These are phyloP conservation scores for Rhizopus sp. DNA, from an alignment of 371 early-diverging fungal genomes.

Conservation along the genomic window DNA sequence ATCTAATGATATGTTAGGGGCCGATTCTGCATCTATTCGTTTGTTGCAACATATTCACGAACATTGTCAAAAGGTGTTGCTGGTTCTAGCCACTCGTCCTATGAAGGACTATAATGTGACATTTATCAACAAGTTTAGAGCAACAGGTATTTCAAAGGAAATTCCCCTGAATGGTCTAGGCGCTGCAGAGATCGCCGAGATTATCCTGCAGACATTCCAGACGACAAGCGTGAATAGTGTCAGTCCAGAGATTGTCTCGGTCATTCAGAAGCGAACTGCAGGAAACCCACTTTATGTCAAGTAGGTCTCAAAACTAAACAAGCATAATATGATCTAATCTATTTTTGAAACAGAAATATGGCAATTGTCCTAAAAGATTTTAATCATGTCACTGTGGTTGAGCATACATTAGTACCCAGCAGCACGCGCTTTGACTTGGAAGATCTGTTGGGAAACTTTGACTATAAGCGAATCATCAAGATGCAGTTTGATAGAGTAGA, in stretches of 20 bases:
- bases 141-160: conserved; percentile 40
- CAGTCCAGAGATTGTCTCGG: conserved; percentile 51
- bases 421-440: conserved; percentile 46
- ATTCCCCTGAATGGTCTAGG: conserved; percentile 54
- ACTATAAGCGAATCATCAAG: conserved; percentile 56
- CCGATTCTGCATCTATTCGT: conserved; percentile 51
- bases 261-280: conserved; percentile 58
- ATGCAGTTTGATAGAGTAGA: conserved; percentile 62
- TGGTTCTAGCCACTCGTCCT: conserved; percentile 56
- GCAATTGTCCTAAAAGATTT: conserved; percentile 56
- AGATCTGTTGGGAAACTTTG: conserved; percentile 50
- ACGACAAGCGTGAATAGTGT: conserved; percentile 42
- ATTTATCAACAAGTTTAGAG: conserved; percentile 39
- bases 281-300: conserved; percentile 66
- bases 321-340: background rate
- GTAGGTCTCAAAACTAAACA: conserved; percentile 21
- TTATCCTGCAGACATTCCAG: conserved; percentile 49
- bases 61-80: conserved; percentile 42
- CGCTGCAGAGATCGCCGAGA: conserved; percentile 50
- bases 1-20: conserved; percentile 39
- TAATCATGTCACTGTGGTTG: conserved; percentile 56
- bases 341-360: conserved; percentile 38
- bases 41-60: conserved; percentile 51
- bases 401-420: conserved; percentile 46
- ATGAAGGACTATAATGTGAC: conserved; percentile 51